Evolutionary conservation across 2,329 filamentous ascomycete genomes (phyloP).

Genomic region (Colletotrichum coccodes): DNA sequence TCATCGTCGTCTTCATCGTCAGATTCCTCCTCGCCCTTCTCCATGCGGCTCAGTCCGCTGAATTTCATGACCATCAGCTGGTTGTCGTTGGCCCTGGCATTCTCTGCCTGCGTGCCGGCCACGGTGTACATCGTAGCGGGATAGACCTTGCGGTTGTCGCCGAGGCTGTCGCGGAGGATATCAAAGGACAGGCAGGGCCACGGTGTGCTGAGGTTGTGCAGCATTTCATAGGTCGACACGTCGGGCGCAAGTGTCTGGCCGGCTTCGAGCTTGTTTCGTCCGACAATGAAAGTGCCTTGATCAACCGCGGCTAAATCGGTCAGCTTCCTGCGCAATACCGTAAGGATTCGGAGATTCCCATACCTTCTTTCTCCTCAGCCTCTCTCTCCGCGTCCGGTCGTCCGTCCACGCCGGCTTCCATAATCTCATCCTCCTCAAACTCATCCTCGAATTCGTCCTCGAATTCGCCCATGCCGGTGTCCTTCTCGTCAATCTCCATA

Average conservation of each 20-base stretch:
- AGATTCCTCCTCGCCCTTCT: conserved; percentile 73
- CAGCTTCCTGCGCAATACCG: neutral
- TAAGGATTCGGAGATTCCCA: conserved; percentile 10
- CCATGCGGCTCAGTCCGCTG: conserved; percentile 89
- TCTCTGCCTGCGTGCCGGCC: conserved; percentile 91
- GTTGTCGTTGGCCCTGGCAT: conserved; percentile 81
- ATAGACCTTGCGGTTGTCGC: conserved; percentile 91
- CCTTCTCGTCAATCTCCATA: conserved; percentile 73
- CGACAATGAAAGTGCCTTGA: conserved; percentile 94
- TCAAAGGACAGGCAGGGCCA: conserved; percentile 99
- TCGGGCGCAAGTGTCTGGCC: conserved; percentile 94
- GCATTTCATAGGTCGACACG: conserved; percentile 95
- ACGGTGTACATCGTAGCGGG: conserved; percentile 96
- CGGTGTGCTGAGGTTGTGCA: conserved; percentile 91
- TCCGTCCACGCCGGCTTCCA: conserved; percentile 94
- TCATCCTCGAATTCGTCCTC: conserved; percentile 96
- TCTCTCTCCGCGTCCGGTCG: conserved; percentile 92
- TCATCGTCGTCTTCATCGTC: conserved; percentile 77
- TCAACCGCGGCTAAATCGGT: conserved; percentile 74
- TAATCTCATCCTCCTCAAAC: conserved; percentile 89
- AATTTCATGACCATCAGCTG: conserved; percentile 97
- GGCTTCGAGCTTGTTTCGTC: conserved; percentile 88
- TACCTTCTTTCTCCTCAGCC: conserved; percentile 83
- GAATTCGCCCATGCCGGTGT: conserved; percentile 76
- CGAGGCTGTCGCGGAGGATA: conserved; percentile 85